These are phyloP conservation scores for Cenchrus americanus DNA, from an alignment of 176 grass and related monocot species.

Conservation along the genomic window DNA sequence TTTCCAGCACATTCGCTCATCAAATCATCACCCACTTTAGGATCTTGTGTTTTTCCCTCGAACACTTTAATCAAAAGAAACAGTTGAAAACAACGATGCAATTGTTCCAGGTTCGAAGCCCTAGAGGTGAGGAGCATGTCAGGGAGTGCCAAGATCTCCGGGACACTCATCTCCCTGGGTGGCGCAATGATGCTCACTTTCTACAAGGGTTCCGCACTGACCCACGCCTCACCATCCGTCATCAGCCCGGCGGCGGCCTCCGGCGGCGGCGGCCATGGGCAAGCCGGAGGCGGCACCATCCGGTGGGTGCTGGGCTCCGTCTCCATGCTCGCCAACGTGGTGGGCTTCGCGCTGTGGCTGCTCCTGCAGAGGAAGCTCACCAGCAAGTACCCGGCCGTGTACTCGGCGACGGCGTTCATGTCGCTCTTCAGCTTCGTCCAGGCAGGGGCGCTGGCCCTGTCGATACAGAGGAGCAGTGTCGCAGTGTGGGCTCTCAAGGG, in stretches of 20 bases:
- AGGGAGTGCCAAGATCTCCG: conserved; percentile 71
- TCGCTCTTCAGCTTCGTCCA: conserved; percentile 79
- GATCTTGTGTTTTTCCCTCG: neutral
- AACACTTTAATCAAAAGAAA: conserved; percentile 1
- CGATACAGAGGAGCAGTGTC: conserved; percentile 36
- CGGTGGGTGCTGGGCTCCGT: conserved; percentile 71
- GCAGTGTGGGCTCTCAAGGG: conserved; percentile 63
- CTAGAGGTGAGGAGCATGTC: conserved; percentile 71
- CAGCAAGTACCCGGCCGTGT: conserved; percentile 71
- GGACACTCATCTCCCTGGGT: conserved; percentile 61
- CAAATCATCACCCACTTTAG: neutral
- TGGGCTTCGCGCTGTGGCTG: conserved; percentile 70
- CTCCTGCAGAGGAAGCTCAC: conserved; percentile 63
- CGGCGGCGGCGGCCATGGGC: neutral
- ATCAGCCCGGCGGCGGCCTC: neutral
- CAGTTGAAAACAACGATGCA: neutral
- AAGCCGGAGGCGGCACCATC: conserved; percentile 8
- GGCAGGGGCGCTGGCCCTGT: conserved; percentile 56
- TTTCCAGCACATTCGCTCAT: neutral
- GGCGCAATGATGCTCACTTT: conserved; percentile 76
- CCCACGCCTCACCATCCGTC: conserved; percentile 2
- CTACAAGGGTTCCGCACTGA: conserved; percentile 66
- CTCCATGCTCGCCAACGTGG: conserved; percentile 54
- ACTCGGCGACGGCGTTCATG: conserved; percentile 73
- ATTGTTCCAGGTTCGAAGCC: conserved; percentile 51